Evolutionary conservation across 345 rosid genomes (phyloP).

Genomic region (Salix brachista): DNA sequence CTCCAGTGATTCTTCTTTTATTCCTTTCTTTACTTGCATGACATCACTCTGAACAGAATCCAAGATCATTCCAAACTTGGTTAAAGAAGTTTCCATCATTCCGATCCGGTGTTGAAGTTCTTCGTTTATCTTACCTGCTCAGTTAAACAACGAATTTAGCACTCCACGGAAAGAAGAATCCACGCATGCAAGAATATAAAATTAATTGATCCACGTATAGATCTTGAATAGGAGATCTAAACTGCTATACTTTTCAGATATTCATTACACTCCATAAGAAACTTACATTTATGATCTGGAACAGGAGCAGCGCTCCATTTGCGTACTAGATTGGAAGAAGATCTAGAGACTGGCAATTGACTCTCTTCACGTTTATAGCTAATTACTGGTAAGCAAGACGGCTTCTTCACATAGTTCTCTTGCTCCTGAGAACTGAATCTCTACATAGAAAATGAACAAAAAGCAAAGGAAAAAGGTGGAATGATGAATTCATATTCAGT

Average conservation of each 20-base stretch:
- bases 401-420: constrained; percentile 50
- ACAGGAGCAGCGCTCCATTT: constrained; percentile 56
- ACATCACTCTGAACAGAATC: constrained; percentile 80
- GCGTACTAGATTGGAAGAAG: constrained; percentile 44
- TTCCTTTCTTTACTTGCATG: constrained; percentile 76
- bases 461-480: not conserved
- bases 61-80: constrained; percentile 68
- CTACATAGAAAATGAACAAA: constrained; percentile 27
- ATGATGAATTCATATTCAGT: not conserved
- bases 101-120: constrained; percentile 70
- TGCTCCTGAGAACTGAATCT: constrained; percentile 70
- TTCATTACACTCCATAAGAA: not conserved
- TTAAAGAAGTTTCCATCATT: constrained; percentile 70
- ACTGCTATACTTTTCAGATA: not conserved
- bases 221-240: not conserved
- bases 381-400: constrained; percentile 45
- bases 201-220: not conserved
- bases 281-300: constrained; percentile 52
- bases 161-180: not conserved
- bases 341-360: constrained; percentile 49
- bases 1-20: constrained; percentile 63
- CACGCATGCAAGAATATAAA: not conserved
- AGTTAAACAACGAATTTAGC: constrained; percentile 14
- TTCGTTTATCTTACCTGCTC: constrained; percentile 58
- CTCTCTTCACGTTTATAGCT: constrained; percentile 55